A percentile compares a stretch with the other conserved stretches of the same genome.
Conservation (phyloP, 1,284 basidiomycete genomes). For the Vanrija pseudolonga region DNA sequence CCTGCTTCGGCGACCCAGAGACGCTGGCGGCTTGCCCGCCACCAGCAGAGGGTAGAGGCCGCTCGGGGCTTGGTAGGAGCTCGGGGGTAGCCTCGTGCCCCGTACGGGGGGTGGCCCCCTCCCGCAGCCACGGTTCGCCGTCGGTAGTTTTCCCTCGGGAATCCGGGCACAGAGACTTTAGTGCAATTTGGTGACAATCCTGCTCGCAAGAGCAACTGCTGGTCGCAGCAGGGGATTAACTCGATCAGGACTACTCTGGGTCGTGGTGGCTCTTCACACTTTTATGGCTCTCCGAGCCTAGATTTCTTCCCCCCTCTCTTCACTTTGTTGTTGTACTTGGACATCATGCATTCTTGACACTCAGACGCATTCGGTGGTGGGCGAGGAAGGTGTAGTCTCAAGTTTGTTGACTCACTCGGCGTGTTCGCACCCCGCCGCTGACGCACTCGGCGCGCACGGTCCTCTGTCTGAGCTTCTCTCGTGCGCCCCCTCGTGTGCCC, state of each 20-base stretch:
- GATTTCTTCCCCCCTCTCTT: conserved; percentile 33
- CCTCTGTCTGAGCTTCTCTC: too few species aligned
- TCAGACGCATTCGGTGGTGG: background rate
- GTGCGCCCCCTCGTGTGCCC: too few species aligned
- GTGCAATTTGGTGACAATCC: conserved; percentile 53
- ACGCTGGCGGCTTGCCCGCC: conserved; percentile 11
- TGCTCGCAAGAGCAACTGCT: background rate
- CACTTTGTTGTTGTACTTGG: background rate
- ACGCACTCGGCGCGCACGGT: too few species aligned
- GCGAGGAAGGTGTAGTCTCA: too few species aligned
- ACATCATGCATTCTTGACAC: background rate
- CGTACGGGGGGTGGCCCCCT: background rate
- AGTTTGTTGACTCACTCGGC: too few species aligned
- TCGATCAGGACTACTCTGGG: conserved; percentile 54
- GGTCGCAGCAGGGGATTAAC: conserved; percentile 35
- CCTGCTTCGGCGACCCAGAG: conserved; percentile 25
- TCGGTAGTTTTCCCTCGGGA: too few species aligned
- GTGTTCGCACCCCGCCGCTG: too few species aligned
- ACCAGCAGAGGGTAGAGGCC: background rate
- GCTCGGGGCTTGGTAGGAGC: conserved; percentile 41
- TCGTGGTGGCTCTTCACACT: conserved; percentile 20
- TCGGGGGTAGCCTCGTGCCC: conserved; percentile 29
- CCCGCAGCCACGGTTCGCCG: background rate
- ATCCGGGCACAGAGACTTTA: conserved; percentile 43
- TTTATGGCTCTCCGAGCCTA: conserved; percentile 44